A percentile compares a stretch with the other conserved stretches of the same genome.
Evolutionary conservation across 192 early-diverging fungal species (phyloP).

Genomic region (Gonapodya sp.): DNA sequence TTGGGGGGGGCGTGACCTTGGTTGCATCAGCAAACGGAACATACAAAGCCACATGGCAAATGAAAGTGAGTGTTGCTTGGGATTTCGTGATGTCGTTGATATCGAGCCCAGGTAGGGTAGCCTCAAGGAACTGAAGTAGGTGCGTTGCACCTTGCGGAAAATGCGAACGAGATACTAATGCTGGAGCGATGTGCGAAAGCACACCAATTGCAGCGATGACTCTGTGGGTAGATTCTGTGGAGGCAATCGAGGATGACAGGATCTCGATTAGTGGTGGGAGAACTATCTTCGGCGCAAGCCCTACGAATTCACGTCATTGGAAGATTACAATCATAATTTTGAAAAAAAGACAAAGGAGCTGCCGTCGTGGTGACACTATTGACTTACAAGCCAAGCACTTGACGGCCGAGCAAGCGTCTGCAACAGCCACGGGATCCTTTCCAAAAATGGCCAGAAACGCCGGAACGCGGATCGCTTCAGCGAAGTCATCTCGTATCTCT

Average conservation of each 20-base stretch:
- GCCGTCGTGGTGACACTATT: neutral
- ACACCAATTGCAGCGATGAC: slow-evolving; percentile 72
- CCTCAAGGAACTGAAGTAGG: slow-evolving; percentile 61
- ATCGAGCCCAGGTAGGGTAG: slow-evolving; percentile 83
- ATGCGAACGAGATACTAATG: slow-evolving; percentile 60
- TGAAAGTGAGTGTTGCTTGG: slow-evolving; percentile 54
- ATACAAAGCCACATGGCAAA: slow-evolving; percentile 48
- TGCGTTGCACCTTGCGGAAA: slow-evolving; percentile 82
- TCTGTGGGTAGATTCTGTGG: slow-evolving; percentile 40
- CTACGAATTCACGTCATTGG: neutral
- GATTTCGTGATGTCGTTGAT: slow-evolving; percentile 86
- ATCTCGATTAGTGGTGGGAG: neutral
- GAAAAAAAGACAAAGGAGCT: too few species aligned
- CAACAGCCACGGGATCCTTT: slow-evolving; percentile 56
- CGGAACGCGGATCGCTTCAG: slow-evolving; percentile 47
- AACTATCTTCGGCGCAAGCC: neutral
- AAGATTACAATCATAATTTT: neutral
- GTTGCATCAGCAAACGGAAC: slow-evolving; percentile 61
- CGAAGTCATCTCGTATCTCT: slow-evolving; percentile 46
- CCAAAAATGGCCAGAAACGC: slow-evolving; percentile 61
- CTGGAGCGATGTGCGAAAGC: slow-evolving; percentile 56
- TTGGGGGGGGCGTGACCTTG: slow-evolving; percentile 14
- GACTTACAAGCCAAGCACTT: slow-evolving; percentile 56
- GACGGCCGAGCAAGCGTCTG: slow-evolving; percentile 49
- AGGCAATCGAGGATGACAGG: neutral